phyloP scores from a whole-genome alignment of 1,139 yeast species.

The Blastobotrys elegans region DNA sequence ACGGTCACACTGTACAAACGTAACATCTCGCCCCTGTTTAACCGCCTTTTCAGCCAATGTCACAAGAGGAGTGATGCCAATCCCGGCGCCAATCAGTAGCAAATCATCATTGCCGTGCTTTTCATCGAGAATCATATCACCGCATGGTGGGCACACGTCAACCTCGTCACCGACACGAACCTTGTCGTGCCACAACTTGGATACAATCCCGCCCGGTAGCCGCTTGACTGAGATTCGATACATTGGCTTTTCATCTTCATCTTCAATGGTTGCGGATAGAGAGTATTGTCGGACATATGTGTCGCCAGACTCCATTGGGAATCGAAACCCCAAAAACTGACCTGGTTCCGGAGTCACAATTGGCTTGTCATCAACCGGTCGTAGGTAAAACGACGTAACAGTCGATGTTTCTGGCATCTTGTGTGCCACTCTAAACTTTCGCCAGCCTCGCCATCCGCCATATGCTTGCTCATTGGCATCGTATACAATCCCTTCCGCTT shows the following conservation, averaged over 20 bases:
- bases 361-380: conserved; percentile 43
- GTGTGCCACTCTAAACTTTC: conserved; percentile 44
- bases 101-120: conserved; percentile 34
- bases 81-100: conserved; percentile 55
- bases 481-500: conserved; percentile 49
- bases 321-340: conserved; percentile 55
- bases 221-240: conserved; percentile 52
- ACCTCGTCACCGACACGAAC: conserved; percentile 48
- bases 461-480: conserved; percentile 30
- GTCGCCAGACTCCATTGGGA: conserved; percentile 35
- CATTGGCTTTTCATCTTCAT: conserved; percentile 27
- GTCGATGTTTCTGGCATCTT: conserved; percentile 43
- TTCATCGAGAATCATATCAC: conserved; percentile 44
- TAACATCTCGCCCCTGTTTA: conserved; percentile 18
- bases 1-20: conserved; percentile 26
- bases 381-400: conserved; percentile 50
- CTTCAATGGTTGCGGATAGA: conserved; percentile 36
- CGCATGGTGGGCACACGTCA: conserved; percentile 56
- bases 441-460: conserved; percentile 54
- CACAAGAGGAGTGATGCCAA: conserved; percentile 62
- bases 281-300: conserved; percentile 48
- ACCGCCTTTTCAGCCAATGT: conserved; percentile 44
- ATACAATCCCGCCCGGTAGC: conserved; percentile 48
- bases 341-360: conserved; percentile 46
- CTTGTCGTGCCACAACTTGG: conserved; percentile 47